Conservation (phyloP, 192 early-diverging fungal species). For the Coemansia sp. region DNA sequence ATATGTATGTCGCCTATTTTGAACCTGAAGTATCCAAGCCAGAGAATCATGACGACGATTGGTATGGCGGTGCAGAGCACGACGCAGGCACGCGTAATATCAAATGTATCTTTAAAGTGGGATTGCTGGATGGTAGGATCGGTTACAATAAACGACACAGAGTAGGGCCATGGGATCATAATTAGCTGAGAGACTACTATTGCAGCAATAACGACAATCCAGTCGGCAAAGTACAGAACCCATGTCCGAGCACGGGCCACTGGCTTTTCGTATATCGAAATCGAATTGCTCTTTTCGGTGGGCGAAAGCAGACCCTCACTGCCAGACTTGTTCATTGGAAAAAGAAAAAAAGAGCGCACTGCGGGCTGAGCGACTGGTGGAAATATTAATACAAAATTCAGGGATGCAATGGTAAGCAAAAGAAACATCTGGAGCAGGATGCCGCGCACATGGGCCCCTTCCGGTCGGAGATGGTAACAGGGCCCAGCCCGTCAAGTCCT, state of each 20-base stretch:
- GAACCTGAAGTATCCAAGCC: conserved; percentile 26
- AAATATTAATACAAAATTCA: background rate
- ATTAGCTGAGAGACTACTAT: conserved; percentile 23
- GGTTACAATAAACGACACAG: conserved; percentile 16
- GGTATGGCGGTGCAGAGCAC: conserved; percentile 35
- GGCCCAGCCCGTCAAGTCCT: background rate
- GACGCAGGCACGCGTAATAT: conserved; percentile 27
- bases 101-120: conserved; percentile 5
- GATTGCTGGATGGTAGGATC: conserved; percentile 38
- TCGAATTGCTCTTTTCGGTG: background rate
- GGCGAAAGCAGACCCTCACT: conserved; percentile 2
- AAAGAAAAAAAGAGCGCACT: no score
- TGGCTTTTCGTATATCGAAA: background rate
- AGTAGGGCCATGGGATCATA: conserved; percentile 20
- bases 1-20: conserved; percentile 28
- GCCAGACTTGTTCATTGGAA: background rate
- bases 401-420: background rate
- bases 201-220: conserved; percentile 17
- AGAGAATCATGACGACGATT: conserved; percentile 24
- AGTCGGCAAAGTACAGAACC: conserved; percentile 37
- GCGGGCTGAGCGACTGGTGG: background rate
- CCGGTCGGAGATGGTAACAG: background rate
- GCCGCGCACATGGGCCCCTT: background rate
- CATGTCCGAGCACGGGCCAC: background rate
- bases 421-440: background rate